Evolutionary conservation across 257 asterid species (phyloP).

Genomic region (Scutellaria barbata): DNA sequence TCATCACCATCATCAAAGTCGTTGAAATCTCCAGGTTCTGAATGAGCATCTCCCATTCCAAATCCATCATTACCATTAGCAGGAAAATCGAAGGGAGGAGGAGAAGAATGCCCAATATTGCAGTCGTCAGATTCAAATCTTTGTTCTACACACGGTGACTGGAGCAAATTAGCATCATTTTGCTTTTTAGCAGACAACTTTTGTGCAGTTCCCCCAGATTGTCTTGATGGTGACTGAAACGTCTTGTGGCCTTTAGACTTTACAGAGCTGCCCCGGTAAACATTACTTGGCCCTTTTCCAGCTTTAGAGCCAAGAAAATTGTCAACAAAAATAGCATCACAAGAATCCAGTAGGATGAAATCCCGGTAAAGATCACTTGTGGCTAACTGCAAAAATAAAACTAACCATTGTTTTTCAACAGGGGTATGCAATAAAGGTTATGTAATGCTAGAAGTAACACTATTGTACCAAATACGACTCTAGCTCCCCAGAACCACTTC

Average conservation of each 20-base stretch:
- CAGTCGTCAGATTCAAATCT: slow-evolving; percentile 49
- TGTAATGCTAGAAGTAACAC: slow-evolving; percentile 18
- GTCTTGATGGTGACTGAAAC: slow-evolving; percentile 64
- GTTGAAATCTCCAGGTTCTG: slow-evolving; percentile 53
- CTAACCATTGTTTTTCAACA: slow-evolving; percentile 19
- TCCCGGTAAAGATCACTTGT: slow-evolving; percentile 80
- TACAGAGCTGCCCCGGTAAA: slow-evolving; percentile 48
- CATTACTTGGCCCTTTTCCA: slow-evolving; percentile 48
- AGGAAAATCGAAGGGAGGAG: slow-evolving; percentile 50
- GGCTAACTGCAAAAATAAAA: slow-evolving; percentile 70
- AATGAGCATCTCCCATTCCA: slow-evolving; percentile 50
- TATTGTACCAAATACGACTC: slow-evolving; percentile 86
- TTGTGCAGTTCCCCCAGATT: slow-evolving; percentile 55
- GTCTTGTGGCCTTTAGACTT: slow-evolving; percentile 59
- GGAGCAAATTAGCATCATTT: slow-evolving; percentile 48
- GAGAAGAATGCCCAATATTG: slow-evolving; percentile 45
- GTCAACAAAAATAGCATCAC: slow-evolving; percentile 75
- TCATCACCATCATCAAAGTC: slow-evolving; percentile 57
- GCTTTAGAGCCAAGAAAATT: slow-evolving; percentile 55
- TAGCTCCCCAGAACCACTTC: slow-evolving; percentile 85
- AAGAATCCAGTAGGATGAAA: slow-evolving; percentile 77
- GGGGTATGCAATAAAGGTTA: slow-evolving; percentile 13
- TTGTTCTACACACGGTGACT: slow-evolving; percentile 47
- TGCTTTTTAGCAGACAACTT: slow-evolving; percentile 56
- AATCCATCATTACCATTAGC: slow-evolving; percentile 45